Evolutionary conservation across 1,284 basidiomycete species (phyloP).

Genomic region (Cryptococcus sp.): DNA sequence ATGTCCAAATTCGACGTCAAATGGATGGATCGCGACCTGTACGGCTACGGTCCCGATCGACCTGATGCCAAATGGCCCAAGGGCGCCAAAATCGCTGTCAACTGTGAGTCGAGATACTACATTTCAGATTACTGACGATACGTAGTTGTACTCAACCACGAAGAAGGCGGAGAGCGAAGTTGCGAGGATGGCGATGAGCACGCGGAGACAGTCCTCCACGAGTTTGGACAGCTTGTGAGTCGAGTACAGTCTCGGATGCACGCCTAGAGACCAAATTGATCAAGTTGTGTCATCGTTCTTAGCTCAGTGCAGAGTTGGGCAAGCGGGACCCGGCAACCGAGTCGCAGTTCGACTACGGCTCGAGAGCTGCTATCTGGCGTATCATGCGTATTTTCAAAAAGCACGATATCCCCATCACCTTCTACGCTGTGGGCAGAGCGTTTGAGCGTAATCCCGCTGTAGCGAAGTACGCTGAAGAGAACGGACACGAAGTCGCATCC

Average conservation of each 20-base stretch:
- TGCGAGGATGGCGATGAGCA: conserved; percentile 39
- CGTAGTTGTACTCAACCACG: conserved; percentile 24
- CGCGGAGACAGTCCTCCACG: conserved; percentile 38
- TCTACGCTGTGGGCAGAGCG: conserved; percentile 34
- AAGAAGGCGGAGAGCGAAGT: conserved; percentile 42
- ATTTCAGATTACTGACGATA: neutral
- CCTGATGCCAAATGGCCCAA: conserved; percentile 42
- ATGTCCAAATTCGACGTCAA: conserved; percentile 20
- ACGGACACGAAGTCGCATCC: conserved; percentile 7
- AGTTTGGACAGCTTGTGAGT: conserved; percentile 31
- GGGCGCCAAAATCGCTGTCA: conserved; percentile 42
- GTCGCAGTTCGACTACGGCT: conserved; percentile 37
- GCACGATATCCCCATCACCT: conserved; percentile 26
- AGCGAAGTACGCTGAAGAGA: conserved; percentile 4
- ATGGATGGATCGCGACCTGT: conserved; percentile 29
- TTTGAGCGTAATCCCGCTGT: conserved; percentile 23
- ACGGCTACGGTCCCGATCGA: conserved; percentile 34
- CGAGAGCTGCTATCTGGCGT: conserved; percentile 34
- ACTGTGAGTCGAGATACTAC: conserved; percentile 17
- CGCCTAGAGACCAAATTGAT: too few relatives aligned
- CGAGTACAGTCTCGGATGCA: neutral
- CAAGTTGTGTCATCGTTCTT: too few relatives aligned
- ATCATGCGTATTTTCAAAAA: conserved; percentile 6
- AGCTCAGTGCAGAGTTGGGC: conserved; percentile 26
- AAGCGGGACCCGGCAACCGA: conserved; percentile 33